Evolutionary conservation across 23 red algal genomes (phyloP).

Genomic region (Cyanidioschyzon merolae): DNA sequence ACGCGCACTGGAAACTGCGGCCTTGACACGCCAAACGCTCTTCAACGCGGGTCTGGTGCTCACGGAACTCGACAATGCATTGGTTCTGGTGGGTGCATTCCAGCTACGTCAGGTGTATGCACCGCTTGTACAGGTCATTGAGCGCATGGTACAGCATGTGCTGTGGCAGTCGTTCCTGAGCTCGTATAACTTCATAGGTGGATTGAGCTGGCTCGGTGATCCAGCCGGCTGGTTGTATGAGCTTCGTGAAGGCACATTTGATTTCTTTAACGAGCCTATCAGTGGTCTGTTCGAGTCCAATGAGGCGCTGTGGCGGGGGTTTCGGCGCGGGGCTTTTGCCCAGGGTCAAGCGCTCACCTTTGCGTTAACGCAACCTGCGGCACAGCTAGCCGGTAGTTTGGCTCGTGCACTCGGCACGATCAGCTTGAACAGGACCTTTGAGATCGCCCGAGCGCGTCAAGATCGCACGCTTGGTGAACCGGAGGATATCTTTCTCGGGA

Average conservation of each 20-base stretch:
- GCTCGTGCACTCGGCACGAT: neutral
- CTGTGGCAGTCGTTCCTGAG: conserved; percentile 13
- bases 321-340: conserved; percentile 2
- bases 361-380: neutral
- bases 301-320: conserved; percentile 4
- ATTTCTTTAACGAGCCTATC: conserved; percentile 15
- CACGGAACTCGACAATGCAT: neutral
- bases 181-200: conserved; percentile 6
- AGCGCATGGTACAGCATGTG: conserved; percentile 9
- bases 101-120: conserved; percentile 1
- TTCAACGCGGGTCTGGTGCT: neutral
- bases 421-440: conserved; percentile 2
- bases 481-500: neutral
- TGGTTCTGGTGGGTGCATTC: conserved; percentile 9
- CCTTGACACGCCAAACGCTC: neutral
- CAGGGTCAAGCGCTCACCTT: conserved; percentile 1
- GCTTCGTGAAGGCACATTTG: conserved; percentile 6
- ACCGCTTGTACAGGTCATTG: neutral
- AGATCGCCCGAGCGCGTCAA: neutral
- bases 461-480: conserved; percentile 9
- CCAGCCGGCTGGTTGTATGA: neutral
- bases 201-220: conserved; percentile 5
- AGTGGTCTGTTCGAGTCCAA: neutral
- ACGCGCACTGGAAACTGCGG: neutral
- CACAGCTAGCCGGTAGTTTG: neutral